Evolutionary conservation across 345 rosid genomes (phyloP), one percentile per base, ranked within the genome.

Genomic region (Bruguiera gymnorhiza): DNA sequence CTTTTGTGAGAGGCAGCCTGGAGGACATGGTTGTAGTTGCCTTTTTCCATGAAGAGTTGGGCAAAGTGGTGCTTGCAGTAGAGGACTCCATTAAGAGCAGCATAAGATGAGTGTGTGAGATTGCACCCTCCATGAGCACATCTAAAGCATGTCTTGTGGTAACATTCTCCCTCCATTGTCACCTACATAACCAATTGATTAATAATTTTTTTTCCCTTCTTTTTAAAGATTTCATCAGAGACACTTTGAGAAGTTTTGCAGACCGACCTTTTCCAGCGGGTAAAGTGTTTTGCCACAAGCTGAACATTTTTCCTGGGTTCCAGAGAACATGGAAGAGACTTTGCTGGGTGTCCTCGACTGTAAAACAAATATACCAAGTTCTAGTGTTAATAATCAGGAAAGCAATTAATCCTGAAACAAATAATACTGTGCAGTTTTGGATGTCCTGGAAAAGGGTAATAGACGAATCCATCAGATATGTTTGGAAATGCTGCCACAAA

Each of bases 11-110:
- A 57, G 10, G 98, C 85, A 0, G 88, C 70, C 80, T 90, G 80
- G 53, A 96, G 96, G 66, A 90, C 94, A 59, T 96, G 99, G 71
- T 74, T 85, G 66, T 87, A 96, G 79, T 76, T 89, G 4, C 99
- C 99, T 80, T 96, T 84, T 83, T 85, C 99, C 89, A 83, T 88
- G 84, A 89, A 92, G 61, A 89, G 83, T 82, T 85, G 93, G 63
- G 96, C 89, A 73, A 92, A 92, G 63, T 92, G 97, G 81, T 85
- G 90, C 80, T 83, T 89, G 88, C 97, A 92, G 80, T 89, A 92
- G 55, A 92, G 73, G 53, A 83, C 80, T 46, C 97, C 96, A 66
- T 89, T 92, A 34, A 88, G 86, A 32, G 96, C 86, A 18, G 96
- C 94, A 61, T 88, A 92, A 62, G 86, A 80, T 24, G 96, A 86